A percentile compares a stretch with the other conserved stretches of the same genome.
phyloP scores from a whole-genome alignment of 2,329 filamentous ascomycete species.

The Exophiala phaeomuriformis region DNA sequence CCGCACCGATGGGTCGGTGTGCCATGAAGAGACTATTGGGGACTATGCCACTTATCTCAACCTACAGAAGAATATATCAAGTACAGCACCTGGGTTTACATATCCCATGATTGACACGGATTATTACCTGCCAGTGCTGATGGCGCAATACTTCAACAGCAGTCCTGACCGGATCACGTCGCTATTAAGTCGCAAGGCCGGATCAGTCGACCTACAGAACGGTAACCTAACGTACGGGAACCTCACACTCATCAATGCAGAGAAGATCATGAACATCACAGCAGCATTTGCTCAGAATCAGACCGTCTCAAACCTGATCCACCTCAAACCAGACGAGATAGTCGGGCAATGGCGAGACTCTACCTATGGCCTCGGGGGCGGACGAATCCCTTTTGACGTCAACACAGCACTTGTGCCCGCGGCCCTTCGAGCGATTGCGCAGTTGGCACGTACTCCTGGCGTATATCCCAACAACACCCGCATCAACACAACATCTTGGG shows the following conservation, averaged over 20 bases:
- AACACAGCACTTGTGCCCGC: constrained; percentile 58
- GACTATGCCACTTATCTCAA: constrained; percentile 59
- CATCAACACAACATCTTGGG: constrained; percentile 16
- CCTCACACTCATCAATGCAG: constrained; percentile 47
- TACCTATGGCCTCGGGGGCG: constrained; percentile 53
- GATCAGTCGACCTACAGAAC: constrained; percentile 47
- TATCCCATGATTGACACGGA: constrained; percentile 60
- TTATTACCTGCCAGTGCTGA: constrained; percentile 52
- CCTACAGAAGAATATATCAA: constrained; percentile 46
- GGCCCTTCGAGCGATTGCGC: constrained; percentile 52
- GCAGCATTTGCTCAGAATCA: constrained; percentile 49
- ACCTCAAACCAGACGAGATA: constrained; percentile 46
- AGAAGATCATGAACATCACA: constrained; percentile 53
- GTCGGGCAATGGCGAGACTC: constrained; percentile 61
- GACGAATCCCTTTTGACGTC: constrained; percentile 58
- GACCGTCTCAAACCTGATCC: constrained; percentile 49
- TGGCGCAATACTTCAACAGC: constrained; percentile 53
- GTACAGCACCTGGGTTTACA: constrained; percentile 48
- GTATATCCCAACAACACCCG: constrained; percentile 44
- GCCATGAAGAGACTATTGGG: constrained; percentile 59
- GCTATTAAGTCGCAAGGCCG: constrained; percentile 36
- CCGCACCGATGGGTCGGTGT: constrained; percentile 52
- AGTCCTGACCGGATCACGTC: constrained; percentile 36
- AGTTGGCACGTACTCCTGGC: constrained; percentile 41
- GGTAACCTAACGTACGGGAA: constrained; percentile 47